Conservation (phyloP, 768 basidiomycete genomes). For the Suillus paluster region DNA sequence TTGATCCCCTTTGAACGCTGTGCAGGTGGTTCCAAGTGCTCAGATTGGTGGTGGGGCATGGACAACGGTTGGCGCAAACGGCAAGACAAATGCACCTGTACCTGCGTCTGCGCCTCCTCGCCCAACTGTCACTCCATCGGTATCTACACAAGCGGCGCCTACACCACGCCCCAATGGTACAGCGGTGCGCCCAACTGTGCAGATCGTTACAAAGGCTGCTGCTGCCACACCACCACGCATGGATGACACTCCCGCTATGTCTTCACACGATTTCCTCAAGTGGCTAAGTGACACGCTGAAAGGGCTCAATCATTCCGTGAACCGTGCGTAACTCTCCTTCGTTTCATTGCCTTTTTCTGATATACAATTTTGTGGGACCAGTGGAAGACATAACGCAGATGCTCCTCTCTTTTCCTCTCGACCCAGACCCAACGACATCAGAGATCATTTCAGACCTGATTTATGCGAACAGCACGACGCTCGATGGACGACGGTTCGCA, state of each 20-base stretch:
- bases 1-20: constrained; percentile 13
- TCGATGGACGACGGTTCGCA: constrained; percentile 95
- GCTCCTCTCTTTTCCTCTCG: constrained; percentile 92
- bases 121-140: constrained; percentile 36
- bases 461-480: constrained; percentile 91
- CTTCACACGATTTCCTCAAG: constrained; percentile 89
- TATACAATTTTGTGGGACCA: constrained; percentile 33
- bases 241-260: constrained; percentile 68
- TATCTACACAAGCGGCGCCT: constrained; percentile 33
- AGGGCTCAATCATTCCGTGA: constrained; percentile 61
- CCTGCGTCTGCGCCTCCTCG: constrained; percentile 35
- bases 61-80: constrained; percentile 85
- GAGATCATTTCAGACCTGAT: constrained; percentile 97
- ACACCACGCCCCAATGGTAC: constrained; percentile 44
- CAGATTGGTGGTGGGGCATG: constrained; percentile 62
- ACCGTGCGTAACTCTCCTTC: constrained; percentile 44
- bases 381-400: constrained; percentile 97
- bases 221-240: constrained; percentile 42
- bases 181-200: constrained; percentile 41
- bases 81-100: constrained; percentile 52
- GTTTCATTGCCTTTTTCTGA: background rate
- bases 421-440: constrained; percentile 77
- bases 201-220: constrained; percentile 34
- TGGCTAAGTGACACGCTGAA: constrained; percentile 90
- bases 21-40: constrained; percentile 35